Base-by-base conservation (phyloP, 2,329 filamentous ascomycete species). In the Fusarium chlamydosporum region DNA sequence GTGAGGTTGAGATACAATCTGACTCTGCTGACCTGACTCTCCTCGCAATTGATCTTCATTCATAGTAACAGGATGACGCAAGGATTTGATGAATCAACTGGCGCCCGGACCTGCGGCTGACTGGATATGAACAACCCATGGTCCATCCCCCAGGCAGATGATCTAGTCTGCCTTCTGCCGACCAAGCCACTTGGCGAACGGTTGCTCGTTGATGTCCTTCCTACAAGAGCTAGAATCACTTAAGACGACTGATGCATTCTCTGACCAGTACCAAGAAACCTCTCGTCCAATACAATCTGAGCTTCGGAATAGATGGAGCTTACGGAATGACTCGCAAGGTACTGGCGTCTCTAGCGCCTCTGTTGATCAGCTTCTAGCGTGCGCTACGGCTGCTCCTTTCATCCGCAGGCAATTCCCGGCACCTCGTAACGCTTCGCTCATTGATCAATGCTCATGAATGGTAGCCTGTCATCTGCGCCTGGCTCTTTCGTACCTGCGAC, bases 341-440 rank as follows among this genome's bases (percentile, higher is more conserved):
- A 23, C 41, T 45, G 51, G 20, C 16, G 18, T n/a, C 12, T 43
- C 10, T 50, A 45, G 61, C 31, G 38, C 23, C 13, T 18, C 13
- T 23, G 34, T 29, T 46, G 50, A 56, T 61, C 45, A 40, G 18
- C 47, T 26, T 43, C 37, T 62, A 50, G 23, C 34, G 26, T 13
- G n/a, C 26, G 33, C 35, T 16, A 18, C 40, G 18, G n/a, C 29
- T 15, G 18, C n/a, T 11, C 47, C 42, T 48, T 33, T 38, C n/a
- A n/a, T 35, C 52, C 38, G 43, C 27, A 7, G 29, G 3, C 29
- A 48, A 40, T 38, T 45, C 55, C 59, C 43, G 55, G 31, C 6
- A 6, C n/a, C 20, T 26, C 10, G 27, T 20, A 3, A 12, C 13
- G 8, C 11, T 7, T 35, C 38, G 18, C 41, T 18, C 38, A 34